These are phyloP conservation scores for Fusarium sp. DNA, from an alignment of 2,329 filamentous ascomycete species.

Conservation along the genomic window DNA sequence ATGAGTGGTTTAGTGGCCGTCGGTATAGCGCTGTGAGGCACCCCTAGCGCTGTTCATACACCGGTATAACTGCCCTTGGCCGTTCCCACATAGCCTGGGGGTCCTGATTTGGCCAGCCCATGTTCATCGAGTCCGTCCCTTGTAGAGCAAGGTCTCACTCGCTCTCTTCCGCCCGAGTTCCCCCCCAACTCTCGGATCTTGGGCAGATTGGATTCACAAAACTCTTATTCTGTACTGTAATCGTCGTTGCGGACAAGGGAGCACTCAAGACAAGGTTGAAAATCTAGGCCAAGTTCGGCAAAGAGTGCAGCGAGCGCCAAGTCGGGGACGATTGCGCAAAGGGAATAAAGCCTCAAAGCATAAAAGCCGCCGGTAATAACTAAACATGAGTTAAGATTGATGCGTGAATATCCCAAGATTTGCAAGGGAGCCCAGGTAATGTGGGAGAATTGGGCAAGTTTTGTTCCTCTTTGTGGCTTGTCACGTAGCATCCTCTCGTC, in stretches of 20 bases:
- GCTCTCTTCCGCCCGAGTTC: slow-evolving; percentile 17
- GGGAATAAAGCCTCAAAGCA: slow-evolving; percentile 33
- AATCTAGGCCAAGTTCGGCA: slow-evolving; percentile 25
- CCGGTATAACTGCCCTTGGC: slow-evolving; percentile 29
- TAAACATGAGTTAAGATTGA: slow-evolving; percentile 22
- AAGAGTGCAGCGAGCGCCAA: slow-evolving; percentile 33
- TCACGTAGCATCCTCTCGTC: neutral
- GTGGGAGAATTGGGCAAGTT: slow-evolving; percentile 19
- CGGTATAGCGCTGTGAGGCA: slow-evolving; percentile 29
- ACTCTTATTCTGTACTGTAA: slow-evolving; percentile 9
- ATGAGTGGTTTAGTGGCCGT: slow-evolving; percentile 34
- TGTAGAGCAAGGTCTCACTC: slow-evolving; percentile 12
- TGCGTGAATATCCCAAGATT: slow-evolving; percentile 30
- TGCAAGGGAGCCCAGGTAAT: slow-evolving; percentile 10
- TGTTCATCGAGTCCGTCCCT: slow-evolving; percentile 17
- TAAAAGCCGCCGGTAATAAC: slow-evolving; percentile 24
- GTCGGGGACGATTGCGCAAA: slow-evolving; percentile 36
- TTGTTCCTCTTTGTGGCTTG: slow-evolving; percentile 17
- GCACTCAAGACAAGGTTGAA: slow-evolving; percentile 25
- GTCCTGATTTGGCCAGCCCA: slow-evolving; percentile 20
- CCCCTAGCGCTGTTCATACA: slow-evolving; percentile 24
- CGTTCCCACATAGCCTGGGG: slow-evolving; percentile 28
- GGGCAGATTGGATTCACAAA: slow-evolving; percentile 8
- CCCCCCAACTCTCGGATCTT: slow-evolving; percentile 16
- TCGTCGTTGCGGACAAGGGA: slow-evolving; percentile 2